phyloP scores from a whole-genome alignment of 1,284 basidiomycete species.

The Omphalotus olearius region DNA sequence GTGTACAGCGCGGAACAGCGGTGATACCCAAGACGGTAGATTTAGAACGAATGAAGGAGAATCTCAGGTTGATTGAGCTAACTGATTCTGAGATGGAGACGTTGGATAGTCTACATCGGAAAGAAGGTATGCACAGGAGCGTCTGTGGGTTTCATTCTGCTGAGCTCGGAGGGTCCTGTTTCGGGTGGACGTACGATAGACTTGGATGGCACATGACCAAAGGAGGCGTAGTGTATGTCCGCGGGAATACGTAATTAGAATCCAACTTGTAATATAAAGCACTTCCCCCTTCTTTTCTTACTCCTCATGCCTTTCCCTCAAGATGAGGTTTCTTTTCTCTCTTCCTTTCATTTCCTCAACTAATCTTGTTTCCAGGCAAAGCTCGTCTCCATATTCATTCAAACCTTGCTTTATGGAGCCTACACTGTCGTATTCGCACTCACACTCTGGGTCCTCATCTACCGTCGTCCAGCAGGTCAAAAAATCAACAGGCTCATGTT shows the following conservation, averaged over 20 bases:
- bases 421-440: slow-evolving; percentile 22
- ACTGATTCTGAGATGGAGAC: slow-evolving; percentile 22
- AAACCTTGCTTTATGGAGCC: slow-evolving; percentile 21
- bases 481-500: slow-evolving; percentile 21
- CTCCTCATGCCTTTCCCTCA: slow-evolving; percentile 16
- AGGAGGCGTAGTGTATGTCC: slow-evolving; percentile 15
- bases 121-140: slow-evolving; percentile 22
- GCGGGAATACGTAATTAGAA: neutral
- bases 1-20: slow-evolving; percentile 30
- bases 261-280: slow-evolving; percentile 10
- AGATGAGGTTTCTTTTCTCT: slow-evolving; percentile 15
- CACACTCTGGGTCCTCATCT: slow-evolving; percentile 22
- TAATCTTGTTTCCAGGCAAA: slow-evolving; percentile 12
- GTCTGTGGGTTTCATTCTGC: slow-evolving; percentile 23
- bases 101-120: slow-evolving; percentile 20
- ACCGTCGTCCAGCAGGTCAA: slow-evolving; percentile 16
- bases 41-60: slow-evolving; percentile 39
- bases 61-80: slow-evolving; percentile 31
- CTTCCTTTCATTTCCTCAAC: neutral
- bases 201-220: slow-evolving; percentile 25
- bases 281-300: neutral
- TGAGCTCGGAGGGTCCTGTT: slow-evolving; percentile 21
- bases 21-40: slow-evolving; percentile 37
- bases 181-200: slow-evolving; percentile 27
- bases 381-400: slow-evolving; percentile 20